Evolutionary conservation across 2,329 filamentous ascomycete species (phyloP), one percentile per base, ranked within the genome.

Genomic region (Aspergillus luchuensis): DNA sequence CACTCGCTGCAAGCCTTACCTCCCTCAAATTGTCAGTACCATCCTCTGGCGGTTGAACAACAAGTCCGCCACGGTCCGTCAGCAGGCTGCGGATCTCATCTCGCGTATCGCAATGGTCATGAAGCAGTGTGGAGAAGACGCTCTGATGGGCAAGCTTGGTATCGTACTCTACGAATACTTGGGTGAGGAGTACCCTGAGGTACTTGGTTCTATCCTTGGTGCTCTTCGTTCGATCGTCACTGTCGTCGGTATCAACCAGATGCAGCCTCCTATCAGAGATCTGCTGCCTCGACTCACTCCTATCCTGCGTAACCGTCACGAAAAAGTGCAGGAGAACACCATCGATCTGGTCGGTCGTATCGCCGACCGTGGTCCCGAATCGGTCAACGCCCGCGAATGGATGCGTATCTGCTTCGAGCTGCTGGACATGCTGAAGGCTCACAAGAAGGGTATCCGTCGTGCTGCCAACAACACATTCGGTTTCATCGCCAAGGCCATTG

Each of bases 371-470:
- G 96, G 95, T 1, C 93, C 95, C 1, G 95, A 99, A 78, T 94
- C 91, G 65, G 95, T 99, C 74, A 97, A 97, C 73, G 93, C 95
- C 13, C 87, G 95, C 72, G 95, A 99, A 79, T 99, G 95, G 95
- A 99, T 99, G 96, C 89, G 95, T 75, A 99, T 99, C 76, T 99
- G 95, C 80, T 99, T 99, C 78, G 95, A 99, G 81, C 83, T 99
- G 57, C 87, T 99, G 30, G 95, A 99, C 79, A 99, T 99, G 95
- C 86, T 99, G 71, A 99, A 99, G 80, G 95, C 95, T 6, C 95
- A 99, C 83, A 99, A 99, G 81, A 99, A 99, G 84, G 96, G 95
- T 66, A 99, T 99, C 69, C 91, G 95, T 66, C 90, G 95, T 77
- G 95, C 95, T 21, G 96, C 95, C 69, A 99, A 99, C 86, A 99